Base-by-base conservation (phyloP, 2,329 filamentous ascomycete species). In the Pezicula radicicola region DNA sequence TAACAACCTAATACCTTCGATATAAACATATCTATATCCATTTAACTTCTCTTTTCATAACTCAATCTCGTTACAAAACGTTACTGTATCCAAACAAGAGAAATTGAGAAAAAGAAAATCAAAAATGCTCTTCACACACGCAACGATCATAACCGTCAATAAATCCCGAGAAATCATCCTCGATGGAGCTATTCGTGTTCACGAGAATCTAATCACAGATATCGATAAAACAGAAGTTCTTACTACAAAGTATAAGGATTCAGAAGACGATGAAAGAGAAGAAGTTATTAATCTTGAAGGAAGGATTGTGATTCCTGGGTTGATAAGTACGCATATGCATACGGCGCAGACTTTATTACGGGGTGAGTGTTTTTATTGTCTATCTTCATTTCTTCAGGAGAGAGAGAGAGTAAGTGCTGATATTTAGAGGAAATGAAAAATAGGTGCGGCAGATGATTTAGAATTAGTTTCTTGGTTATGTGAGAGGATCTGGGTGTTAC, bases 141-240 rank as follows among this genome's bases (percentile, higher is more conserved):
- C 21, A 21, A 79, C 76, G 2, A 75, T 81, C 51, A 72, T 81
- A 56, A 80, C 77, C 0, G 67, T 81, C 56, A 76, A 80, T 57
- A 46, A 65, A 28, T 55, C 58, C 15, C 68, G 74, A 18, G 69
- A 73, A 35, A 70, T 81, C 46, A 72, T 78, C 51, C 61, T 70
- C 4, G 69, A 79, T 54, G 77, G 77, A 13, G 72, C 71, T 12
- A 65, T 81, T 27, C 66, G 73, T 1, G 67, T 78, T 4, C 51
- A 66, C 5, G 67, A 62, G 28, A 57, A 66, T 30, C 68, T 58
- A 5, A 79, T 81, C 51, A 56, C 62, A 0, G 71, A 69, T 41
- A 67, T 81, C 43, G 74, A 72, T 21, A 21, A 21, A 21, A 21
- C 21, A 21, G 21, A 74, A 75, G 51, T 67, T 71, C 0, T 45